Conservation (phyloP, 768 basidiomycete species). For the Mycena vitilis region DNA sequence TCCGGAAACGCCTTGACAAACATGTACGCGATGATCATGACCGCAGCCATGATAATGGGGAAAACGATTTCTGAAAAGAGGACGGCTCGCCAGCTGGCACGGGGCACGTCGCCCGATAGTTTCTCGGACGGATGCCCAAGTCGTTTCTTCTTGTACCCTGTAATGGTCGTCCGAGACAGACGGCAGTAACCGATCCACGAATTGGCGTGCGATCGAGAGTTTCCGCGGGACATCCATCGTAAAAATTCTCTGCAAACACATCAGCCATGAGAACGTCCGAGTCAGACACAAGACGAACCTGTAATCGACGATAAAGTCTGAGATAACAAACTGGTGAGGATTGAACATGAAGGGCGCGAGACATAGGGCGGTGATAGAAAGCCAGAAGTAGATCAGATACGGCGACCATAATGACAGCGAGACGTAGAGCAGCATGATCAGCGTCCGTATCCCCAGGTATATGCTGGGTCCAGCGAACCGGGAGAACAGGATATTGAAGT, state of each 20-base stretch:
- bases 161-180: constrained; percentile 97
- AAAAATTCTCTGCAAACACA: constrained; percentile 82
- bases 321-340: constrained; percentile 98
- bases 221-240: constrained; percentile 99
- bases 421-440: constrained; percentile 94
- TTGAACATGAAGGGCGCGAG: constrained; percentile 99
- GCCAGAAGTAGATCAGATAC: constrained; percentile 97
- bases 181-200: constrained; percentile 99
- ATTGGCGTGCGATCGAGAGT: constrained; percentile 96
- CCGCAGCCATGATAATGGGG: constrained; percentile 84
- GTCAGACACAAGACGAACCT: constrained; percentile 58
- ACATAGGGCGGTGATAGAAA: constrained; percentile 92
- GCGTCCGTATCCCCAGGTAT: constrained; percentile 94
- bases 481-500: constrained; percentile 95
- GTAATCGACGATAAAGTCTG: constrained; percentile 97
- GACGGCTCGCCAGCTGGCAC: constrained; percentile 93
- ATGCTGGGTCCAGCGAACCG: constrained; percentile 99
- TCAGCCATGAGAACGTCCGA: constrained; percentile 8
- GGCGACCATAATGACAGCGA: constrained; percentile 93
- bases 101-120: constrained; percentile 93
- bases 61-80: constrained; percentile 89
- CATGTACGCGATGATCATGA: constrained; percentile 92
- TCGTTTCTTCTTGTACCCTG: constrained; percentile 99
- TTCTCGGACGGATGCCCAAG: constrained; percentile 98
- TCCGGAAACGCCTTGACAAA: constrained; percentile 91